A percentile compares a stretch with the other conserved stretches of the same genome.
Conservation (phyloP, 2,329 filamentous ascomycete species). For the Diaporthe citriasiana region DNA sequence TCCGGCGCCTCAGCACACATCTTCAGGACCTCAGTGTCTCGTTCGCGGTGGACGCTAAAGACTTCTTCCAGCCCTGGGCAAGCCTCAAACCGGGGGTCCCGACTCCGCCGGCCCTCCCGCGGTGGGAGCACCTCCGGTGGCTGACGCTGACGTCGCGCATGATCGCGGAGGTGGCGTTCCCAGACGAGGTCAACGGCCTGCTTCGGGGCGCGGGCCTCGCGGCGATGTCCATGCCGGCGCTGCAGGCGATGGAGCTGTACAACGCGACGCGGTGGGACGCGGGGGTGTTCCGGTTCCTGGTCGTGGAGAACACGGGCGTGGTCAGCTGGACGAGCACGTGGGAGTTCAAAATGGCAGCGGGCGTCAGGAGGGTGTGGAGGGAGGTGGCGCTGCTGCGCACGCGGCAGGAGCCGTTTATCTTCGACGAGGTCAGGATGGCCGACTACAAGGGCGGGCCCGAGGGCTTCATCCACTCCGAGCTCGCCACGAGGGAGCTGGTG, state of each 20-base stretch:
- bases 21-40: constrained; percentile 40
- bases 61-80: constrained; percentile 46
- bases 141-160: constrained; percentile 47
- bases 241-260: constrained; percentile 48
- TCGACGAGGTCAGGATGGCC: constrained; percentile 38
- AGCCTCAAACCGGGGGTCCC: constrained; percentile 11
- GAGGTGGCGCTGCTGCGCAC: constrained; percentile 36
- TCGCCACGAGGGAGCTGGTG: constrained; percentile 41
- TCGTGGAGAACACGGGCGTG: constrained; percentile 34
- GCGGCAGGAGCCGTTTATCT: constrained; percentile 34
- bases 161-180: constrained; percentile 43
- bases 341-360: constrained; percentile 35
- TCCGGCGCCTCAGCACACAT: constrained; percentile 35
- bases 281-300: constrained; percentile 48
- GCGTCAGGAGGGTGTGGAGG: constrained; percentile 41
- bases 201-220: constrained; percentile 45
- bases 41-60: constrained; percentile 39
- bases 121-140: constrained; percentile 47
- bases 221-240: constrained; percentile 47
- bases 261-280: constrained; percentile 46
- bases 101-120: constrained; percentile 26
- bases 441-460: constrained; percentile 36
- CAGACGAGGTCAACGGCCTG: constrained; percentile 45
- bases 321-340: constrained; percentile 44
- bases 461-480: constrained; percentile 40